A percentile compares a stretch with the other conserved stretches of the same genome.
Conservation (phyloP, 768 basidiomycete genomes). For the Pholiota conissans region DNA sequence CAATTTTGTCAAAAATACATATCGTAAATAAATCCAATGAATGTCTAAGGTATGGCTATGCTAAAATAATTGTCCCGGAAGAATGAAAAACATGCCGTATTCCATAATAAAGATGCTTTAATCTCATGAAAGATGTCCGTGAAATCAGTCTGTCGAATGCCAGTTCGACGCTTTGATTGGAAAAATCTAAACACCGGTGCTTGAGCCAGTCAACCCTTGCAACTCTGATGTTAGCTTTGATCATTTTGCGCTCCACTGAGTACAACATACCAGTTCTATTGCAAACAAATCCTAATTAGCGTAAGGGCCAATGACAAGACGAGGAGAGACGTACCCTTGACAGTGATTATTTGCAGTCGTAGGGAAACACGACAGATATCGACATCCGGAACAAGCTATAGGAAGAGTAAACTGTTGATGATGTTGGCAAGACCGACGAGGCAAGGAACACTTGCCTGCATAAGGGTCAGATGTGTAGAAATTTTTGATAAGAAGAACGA, state of each 20-base stretch:
- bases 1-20: background rate
- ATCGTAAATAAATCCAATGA: background rate
- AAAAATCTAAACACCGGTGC: slow-evolving; percentile 4
- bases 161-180: background rate
- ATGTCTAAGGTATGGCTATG: background rate
- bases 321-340: slow-evolving; percentile 41
- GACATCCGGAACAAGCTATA: slow-evolving; percentile 82
- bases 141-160: background rate
- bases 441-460: slow-evolving; percentile 52
- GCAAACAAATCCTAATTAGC: slow-evolving; percentile 3
- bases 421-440: background rate
- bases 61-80: background rate
- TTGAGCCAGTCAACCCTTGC: background rate
- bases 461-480: slow-evolving; percentile 90
- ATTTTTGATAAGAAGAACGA: slow-evolving; percentile 79
- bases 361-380: slow-evolving; percentile 90
- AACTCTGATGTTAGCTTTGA: background rate
- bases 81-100: background rate
- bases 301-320: background rate
- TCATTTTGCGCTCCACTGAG: background rate
- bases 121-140: background rate
- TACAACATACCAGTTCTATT: slow-evolving; percentile 33
- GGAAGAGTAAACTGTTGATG: background rate
- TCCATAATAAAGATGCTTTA: background rate
- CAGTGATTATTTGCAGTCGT: slow-evolving; percentile 71